Base-by-base conservation (phyloP, 306 rosid genomes). In the Alnus rubra region DNA sequence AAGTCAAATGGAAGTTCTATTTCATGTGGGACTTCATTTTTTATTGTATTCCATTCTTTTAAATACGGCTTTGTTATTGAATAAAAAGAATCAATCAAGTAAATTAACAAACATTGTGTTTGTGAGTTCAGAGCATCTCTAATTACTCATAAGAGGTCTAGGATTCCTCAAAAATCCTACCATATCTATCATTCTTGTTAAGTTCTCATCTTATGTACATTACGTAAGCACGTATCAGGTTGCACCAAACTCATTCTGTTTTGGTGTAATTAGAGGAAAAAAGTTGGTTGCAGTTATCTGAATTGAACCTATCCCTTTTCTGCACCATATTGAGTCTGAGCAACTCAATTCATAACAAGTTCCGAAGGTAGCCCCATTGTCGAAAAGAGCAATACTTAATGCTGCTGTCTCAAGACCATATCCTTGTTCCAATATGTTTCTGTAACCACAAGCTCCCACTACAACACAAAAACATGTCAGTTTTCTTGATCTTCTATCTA, bases 221-320 rank as follows among this genome's bases (percentile, higher is more conserved):
- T 23, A 23, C 28, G 28, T 23, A 23, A 23, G 28, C 28, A 23
- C 28, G 28, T 23, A 23, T 23, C 28, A 23, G 28, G 23, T 78
- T 69, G 81, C 81, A 54, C 81, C 81, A 78, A 54, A 59, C n/a
- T 6, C 23, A 23, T 44, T 69, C 14, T 6, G 71, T 15, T 7
- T 69, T 33, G 37, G 54, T 12, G 42, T 78, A 54, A 70, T 49
- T 15, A 75, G 81, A 69, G 81, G 76, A 52, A 76, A 69, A 52
- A 54, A 54, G n/a, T 78, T 78, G 16, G 81, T 78, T 8, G 81
- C 81, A 15, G 81, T 78, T 31, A 78, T 69, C 15, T 33, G 65
- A 9, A 78, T 69, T 4, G 64, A 54, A 2, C 76, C 70, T 10
- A 69, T 70, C 18, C 54, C 67, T 2, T 30, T 28, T 14, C 69